Evolutionary conservation across 2,329 filamentous ascomycete species (phyloP).

Genomic region (Hymenoscyphus albidus): DNA sequence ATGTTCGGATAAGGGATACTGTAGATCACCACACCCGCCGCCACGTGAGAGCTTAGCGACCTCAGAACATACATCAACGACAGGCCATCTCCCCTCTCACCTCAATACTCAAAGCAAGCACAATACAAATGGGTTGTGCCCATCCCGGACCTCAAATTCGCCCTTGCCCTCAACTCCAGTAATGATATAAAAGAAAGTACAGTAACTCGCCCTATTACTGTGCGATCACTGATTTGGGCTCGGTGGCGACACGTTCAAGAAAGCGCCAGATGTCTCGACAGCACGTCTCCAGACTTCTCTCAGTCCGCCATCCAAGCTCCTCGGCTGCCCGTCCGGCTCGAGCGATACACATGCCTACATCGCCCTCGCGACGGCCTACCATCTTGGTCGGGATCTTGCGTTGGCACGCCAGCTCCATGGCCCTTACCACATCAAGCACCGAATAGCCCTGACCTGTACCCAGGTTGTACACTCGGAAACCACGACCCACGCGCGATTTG

Average conservation of each 20-base stretch:
- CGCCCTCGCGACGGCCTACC: constrained; percentile 40
- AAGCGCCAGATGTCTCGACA: constrained; percentile 28
- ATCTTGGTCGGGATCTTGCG: constrained; percentile 38
- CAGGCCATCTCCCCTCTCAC: background rate
- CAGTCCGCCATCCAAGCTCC: constrained; percentile 43
- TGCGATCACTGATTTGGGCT: constrained; percentile 1
- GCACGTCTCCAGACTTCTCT: constrained; percentile 27
- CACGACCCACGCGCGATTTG: constrained; percentile 34
- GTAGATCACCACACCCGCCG: background rate
- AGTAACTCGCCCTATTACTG: background rate
- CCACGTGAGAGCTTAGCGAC: background rate
- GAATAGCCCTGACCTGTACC: constrained; percentile 45
- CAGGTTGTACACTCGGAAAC: constrained; percentile 44
- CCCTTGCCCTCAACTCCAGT: background rate
- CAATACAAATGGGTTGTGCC: background rate
- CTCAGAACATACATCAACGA: background rate
- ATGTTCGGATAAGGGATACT: background rate
- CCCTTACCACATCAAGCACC: constrained; percentile 42
- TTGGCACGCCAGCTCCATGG: constrained; percentile 38
- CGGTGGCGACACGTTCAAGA: constrained; percentile 17
- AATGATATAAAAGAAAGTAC: background rate
- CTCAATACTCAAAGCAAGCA: background rate
- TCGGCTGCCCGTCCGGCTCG: constrained; percentile 38
- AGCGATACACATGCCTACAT: constrained; percentile 44
- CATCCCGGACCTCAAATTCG: background rate